Base-by-base conservation (phyloP, 2,329 filamentous ascomycete genomes). In the Colletotrichum sp. region DNA sequence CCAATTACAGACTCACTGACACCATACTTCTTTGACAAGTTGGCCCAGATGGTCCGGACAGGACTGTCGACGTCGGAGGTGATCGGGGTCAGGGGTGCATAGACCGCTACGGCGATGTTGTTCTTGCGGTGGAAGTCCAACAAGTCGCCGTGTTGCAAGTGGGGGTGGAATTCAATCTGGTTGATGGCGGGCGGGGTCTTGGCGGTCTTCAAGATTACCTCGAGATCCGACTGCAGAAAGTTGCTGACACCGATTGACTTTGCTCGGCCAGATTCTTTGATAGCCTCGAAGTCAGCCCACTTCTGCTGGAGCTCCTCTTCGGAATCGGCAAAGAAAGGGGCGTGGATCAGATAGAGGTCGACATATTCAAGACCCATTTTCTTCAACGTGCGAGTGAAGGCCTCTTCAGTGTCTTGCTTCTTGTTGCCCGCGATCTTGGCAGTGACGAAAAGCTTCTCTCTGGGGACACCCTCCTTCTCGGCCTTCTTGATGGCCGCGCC, bases 141-240 rank as follows among this genome's bases (percentile, higher is more conserved):
- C 15, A 94, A 86, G 74, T 88, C 86, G 8, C 87, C 88, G 82
- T 94, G 93, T 84, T 94, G 93, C 68, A 94, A 87, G 82, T 95
- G 95, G 0, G 95, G 94, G 84, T 97, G 94, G 81, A 91, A 93
- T 86, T 96, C 95, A 81, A 96, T 94, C 88, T 97, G 95, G 86
- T 96, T 96, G 77, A 94, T 90, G 8, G 91, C 92, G 1, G 95
- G 95, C 5, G 87, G 82, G 76, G 94, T 83, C 79, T 89, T 90
- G 67, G 92, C 92, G 7, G 92, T 91, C 81, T 89, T 82, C 3
- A 93, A 85, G 57, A 93, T 81, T 4, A 85, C 81, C 81, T 93
- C 89, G 24, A 94, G 84, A 78, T 94, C 86, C 59, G 85, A 81
- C 79, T 88, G 85, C 36, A 90, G 80, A 81, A 94, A 96, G 86